These are phyloP conservation scores for Monilinia vaccinii-corymbosi DNA, from an alignment of 2,329 filamentous ascomycete species.

Conservation along the genomic window DNA sequence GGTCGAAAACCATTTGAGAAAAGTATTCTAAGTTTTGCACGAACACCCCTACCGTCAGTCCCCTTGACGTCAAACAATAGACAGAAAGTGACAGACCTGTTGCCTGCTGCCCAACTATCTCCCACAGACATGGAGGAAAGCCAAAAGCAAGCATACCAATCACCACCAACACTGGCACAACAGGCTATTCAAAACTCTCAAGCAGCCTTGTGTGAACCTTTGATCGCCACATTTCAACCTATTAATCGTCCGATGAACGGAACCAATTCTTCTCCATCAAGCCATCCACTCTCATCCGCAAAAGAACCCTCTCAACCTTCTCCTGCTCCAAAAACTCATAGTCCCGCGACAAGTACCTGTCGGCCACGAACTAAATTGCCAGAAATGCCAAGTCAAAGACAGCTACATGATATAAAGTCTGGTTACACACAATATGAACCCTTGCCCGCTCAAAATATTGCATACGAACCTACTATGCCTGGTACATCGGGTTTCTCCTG, in stretches of 20 bases:
- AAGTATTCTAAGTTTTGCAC: background rate
- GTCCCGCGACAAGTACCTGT: background rate
- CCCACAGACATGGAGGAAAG: background rate
- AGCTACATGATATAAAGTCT: background rate
- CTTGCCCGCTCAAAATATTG: background rate
- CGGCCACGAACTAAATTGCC: no score
- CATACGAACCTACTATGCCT: background rate
- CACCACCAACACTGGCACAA: background rate
- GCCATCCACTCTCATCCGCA: no score
- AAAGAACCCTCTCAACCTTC: background rate
- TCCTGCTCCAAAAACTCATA: background rate
- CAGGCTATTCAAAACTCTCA: background rate
- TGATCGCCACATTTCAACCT: background rate
- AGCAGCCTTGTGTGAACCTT: background rate
- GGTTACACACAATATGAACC: background rate
- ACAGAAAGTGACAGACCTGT: background rate
- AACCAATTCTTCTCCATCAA: background rate
- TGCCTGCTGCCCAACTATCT: background rate
- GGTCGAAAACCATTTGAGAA: background rate
- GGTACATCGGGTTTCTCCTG: background rate
- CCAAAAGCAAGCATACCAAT: background rate
- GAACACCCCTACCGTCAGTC: background rate
- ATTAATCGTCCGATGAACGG: background rate
- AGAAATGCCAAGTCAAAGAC: background rate
- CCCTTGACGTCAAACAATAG: background rate